phyloP scores from a whole-genome alignment of 768 basidiomycete genomes.

The Steccherinum ochraceum region DNA sequence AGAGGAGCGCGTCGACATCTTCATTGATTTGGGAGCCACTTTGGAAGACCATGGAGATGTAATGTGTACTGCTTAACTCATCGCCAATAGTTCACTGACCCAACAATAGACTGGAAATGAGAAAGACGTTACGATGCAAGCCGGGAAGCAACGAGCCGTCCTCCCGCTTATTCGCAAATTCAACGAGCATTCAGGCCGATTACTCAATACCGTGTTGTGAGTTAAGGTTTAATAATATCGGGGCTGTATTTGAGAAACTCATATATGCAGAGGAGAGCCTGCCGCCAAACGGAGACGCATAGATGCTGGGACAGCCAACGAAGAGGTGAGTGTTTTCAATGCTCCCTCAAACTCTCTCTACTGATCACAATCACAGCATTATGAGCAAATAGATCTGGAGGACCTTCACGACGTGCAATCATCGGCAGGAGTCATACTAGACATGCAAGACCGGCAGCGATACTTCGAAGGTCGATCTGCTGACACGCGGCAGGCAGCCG shows the following conservation, averaged over 20 bases:
- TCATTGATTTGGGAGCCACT: constrained; percentile 84
- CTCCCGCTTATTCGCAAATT: constrained; percentile 94
- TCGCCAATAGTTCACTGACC: constrained; percentile 2
- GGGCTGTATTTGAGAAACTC: background rate
- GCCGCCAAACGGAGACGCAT: constrained; percentile 57
- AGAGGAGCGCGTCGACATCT: constrained; percentile 63
- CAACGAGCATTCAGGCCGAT: constrained; percentile 92
- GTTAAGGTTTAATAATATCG: constrained; percentile 13
- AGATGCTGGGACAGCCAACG: constrained; percentile 22
- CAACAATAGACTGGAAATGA: constrained; percentile 72
- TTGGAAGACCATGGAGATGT: constrained; percentile 90
- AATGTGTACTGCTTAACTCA: constrained; percentile 1
- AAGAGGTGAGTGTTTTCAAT: constrained; percentile 32
- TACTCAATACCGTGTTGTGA: constrained; percentile 76
- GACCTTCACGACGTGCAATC: constrained; percentile 72
- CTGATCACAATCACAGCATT: constrained; percentile 19
- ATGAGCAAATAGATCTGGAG: constrained; percentile 71
- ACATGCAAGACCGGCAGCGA: constrained; percentile 81
- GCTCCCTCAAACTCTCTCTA: background rate
- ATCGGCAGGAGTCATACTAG: constrained; percentile 65
- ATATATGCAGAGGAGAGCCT: constrained; percentile 45
- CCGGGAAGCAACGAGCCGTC: constrained; percentile 81
- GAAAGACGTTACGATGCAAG: constrained; percentile 92
- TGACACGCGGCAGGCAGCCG: constrained; percentile 11
- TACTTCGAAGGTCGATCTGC: constrained; percentile 68